Conservation (phyloP, 129 eudicot genomes). For the Arctium lappa region DNA sequence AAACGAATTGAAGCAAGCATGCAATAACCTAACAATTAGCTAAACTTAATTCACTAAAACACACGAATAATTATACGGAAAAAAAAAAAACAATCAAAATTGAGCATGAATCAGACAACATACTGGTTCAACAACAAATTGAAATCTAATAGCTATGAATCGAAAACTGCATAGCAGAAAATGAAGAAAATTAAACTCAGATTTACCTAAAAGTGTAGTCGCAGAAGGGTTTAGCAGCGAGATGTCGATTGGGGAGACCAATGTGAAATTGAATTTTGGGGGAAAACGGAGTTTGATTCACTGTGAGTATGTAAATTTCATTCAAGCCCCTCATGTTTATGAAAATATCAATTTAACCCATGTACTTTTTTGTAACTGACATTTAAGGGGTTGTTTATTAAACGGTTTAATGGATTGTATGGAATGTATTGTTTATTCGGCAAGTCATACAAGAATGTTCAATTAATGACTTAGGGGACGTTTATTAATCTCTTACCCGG, state of each 20-base stretch:
- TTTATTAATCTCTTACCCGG: no score
- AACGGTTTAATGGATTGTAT: no score
- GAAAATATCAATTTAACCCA: not conserved
- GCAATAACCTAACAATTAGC: not conserved
- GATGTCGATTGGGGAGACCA: not conserved
- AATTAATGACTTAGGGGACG: no score
- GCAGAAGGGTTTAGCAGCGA: not conserved
- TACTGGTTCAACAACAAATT: not conserved
- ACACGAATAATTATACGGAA: not conserved
- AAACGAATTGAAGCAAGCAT: not conserved
- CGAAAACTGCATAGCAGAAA: not conserved
- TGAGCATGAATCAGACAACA: not conserved
- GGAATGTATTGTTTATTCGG: no score
- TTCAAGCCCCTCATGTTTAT: not conserved
- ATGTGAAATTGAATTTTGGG: not conserved
- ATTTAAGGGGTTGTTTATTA: not conserved
- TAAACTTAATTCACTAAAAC: not conserved
- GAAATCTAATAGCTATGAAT: not conserved
- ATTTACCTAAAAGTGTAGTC: not conserved
- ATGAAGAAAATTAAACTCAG: not conserved
- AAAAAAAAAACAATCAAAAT: not conserved
- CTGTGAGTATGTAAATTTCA: not conserved
- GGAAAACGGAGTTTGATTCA: conserved; percentile 1
- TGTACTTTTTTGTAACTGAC: not conserved
- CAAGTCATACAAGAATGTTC: no score